A percentile compares a stretch with the other conserved stretches of the same genome.
Evolutionary conservation across 257 asterid species (phyloP).

Genomic region (Fraxinus anomala): DNA sequence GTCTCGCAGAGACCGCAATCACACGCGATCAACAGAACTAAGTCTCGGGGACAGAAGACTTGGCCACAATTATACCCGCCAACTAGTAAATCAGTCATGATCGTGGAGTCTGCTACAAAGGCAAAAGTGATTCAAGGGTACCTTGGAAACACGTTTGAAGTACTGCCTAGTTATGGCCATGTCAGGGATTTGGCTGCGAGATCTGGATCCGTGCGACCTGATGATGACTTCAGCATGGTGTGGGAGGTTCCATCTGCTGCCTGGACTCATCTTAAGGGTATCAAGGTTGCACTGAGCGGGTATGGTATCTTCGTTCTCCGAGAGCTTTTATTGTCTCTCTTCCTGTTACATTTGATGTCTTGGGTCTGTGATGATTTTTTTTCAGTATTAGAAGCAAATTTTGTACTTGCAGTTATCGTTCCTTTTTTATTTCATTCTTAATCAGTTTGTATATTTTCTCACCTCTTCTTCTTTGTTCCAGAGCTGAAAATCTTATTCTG

Average conservation of each 20-base stretch:
- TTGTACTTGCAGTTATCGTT: slow-evolving; percentile 7
- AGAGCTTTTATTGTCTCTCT: not conserved
- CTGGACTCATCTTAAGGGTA: slow-evolving; percentile 94
- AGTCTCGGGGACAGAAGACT: slow-evolving; percentile 35
- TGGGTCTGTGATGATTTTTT: not conserved
- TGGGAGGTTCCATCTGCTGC: slow-evolving; percentile 98
- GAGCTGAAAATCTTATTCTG: slow-evolving; percentile 86
- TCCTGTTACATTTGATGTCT: slow-evolving; percentile 4
- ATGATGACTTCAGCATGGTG: slow-evolving; percentile 94
- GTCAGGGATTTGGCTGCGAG: slow-evolving; percentile 95
- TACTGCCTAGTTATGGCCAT: slow-evolving; percentile 90
- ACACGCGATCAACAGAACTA: slow-evolving; percentile 30
- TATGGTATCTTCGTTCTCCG: slow-evolving; percentile 38
- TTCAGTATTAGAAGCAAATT: not conserved
- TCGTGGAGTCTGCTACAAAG: slow-evolving; percentile 88
- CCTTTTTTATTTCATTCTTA: not conserved
- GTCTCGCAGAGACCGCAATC: slow-evolving; percentile 33
- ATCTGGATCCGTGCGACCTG: slow-evolving; percentile 96
- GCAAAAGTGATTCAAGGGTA: slow-evolving; percentile 93
- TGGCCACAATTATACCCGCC: slow-evolving; percentile 82
- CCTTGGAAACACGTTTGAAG: slow-evolving; percentile 95
- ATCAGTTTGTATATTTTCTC: slow-evolving; percentile 28
- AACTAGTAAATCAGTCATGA: slow-evolving; percentile 62
- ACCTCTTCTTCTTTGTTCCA: slow-evolving; percentile 48
- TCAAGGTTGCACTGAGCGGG: slow-evolving; percentile 88